Evolutionary conservation across 1,284 basidiomycete species (phyloP).

Genomic region (Trichosporon coremiiforme): DNA sequence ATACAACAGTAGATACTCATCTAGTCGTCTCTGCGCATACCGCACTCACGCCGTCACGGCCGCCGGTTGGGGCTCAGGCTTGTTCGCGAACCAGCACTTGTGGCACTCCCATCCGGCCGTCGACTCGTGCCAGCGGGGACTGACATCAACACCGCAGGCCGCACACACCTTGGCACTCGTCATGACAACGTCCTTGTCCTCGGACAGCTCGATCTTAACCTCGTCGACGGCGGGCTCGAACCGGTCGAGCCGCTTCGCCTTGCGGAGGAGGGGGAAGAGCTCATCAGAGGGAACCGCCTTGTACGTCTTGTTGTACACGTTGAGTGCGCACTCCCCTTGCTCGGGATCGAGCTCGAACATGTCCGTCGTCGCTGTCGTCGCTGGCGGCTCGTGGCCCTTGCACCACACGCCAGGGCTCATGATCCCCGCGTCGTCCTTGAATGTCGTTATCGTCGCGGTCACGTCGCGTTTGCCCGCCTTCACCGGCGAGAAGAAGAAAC

Average conservation of each 20-base stretch:
- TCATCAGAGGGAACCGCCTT: slow-evolving; percentile 69
- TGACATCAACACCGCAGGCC: slow-evolving; percentile 46
- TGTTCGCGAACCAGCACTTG: slow-evolving; percentile 30
- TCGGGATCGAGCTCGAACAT: slow-evolving; percentile 79
- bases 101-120: slow-evolving; percentile 27
- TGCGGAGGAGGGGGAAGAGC: slow-evolving; percentile 78
- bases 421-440: slow-evolving; percentile 80
- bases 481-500: slow-evolving; percentile 86
- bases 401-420: slow-evolving; percentile 82
- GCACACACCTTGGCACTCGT: slow-evolving; percentile 29
- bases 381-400: slow-evolving; percentile 72
- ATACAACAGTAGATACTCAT: slow-evolving; percentile 13
- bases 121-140: slow-evolving; percentile 47
- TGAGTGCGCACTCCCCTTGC: slow-evolving; percentile 71
- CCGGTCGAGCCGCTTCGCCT: slow-evolving; percentile 76
- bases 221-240: slow-evolving; percentile 46
- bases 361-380: slow-evolving; percentile 75
- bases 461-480: slow-evolving; percentile 68
- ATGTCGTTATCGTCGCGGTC: slow-evolving; percentile 67
- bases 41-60: too few species aligned
- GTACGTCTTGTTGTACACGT: slow-evolving; percentile 79
- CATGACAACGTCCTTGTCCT: slow-evolving; percentile 10
- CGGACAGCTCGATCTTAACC: background rate
- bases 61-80: background rate
- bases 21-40: background rate